Conservation (phyloP, 163 green algal species). For the Scenedesmus sp. region DNA sequence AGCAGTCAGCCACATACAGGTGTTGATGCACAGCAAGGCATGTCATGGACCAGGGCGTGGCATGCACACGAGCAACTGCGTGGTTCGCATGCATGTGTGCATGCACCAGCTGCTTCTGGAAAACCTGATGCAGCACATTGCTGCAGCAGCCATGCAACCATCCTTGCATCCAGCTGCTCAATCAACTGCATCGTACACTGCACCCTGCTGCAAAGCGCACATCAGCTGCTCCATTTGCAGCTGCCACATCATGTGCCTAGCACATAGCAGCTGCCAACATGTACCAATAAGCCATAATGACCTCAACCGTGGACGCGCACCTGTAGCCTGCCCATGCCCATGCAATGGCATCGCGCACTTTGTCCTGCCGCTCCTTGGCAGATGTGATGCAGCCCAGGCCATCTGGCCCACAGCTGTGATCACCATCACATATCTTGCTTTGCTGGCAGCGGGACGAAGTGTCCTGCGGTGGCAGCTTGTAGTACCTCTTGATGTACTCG, state of each 20-base stretch:
- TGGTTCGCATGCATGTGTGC: too few species aligned
- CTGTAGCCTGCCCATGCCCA: conserved; percentile 77
- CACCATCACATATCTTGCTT: conserved; percentile 50
- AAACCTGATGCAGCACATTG: too few species aligned
- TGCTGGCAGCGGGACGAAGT: conserved; percentile 28
- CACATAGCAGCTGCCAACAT: conserved; percentile 6
- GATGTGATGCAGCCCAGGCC: conserved; percentile 65
- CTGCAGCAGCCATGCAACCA: too few species aligned
- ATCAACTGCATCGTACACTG: too few species aligned
- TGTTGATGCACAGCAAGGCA: too few species aligned
- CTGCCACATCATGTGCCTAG: neutral
- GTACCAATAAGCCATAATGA: neutral
- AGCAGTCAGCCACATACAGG: neutral
- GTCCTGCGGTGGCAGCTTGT: conserved; percentile 33
- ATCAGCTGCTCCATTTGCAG: neutral
- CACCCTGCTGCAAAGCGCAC: too few species aligned
- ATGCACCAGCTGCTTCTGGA: neutral
- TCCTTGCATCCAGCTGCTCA: too few species aligned
- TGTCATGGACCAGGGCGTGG: neutral
- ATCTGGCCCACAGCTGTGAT: conserved; percentile 57
- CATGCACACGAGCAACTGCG: neutral
- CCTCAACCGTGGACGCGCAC: conserved; percentile 31
- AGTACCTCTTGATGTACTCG: neutral
- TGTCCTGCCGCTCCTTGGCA: conserved; percentile 49
- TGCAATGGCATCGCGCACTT: conserved; percentile 61